Evolutionary conservation across 176 grass and related monocot genomes (phyloP), one percentile per base, ranked within the genome.

Genomic region (Aegilops speltoides): DNA sequence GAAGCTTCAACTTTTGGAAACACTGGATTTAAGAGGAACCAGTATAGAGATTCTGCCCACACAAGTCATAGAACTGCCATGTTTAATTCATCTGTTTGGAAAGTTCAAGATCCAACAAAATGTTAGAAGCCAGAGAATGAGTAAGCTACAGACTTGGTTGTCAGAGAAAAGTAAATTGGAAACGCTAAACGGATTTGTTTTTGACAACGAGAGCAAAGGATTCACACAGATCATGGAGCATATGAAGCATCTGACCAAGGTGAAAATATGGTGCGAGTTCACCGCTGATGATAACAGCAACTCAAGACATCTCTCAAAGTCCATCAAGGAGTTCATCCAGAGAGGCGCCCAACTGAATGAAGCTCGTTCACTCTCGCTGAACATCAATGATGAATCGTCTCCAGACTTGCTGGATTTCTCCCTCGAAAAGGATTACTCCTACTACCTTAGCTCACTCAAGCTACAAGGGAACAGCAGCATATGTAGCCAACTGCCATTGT

Each of bases 1-100:
- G 2, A 86, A 86, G 5, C 84, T 86, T n/a, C 78, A 86, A n/a
- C 29, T 62, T 79, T 32, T 86, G 50, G 48, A 72, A 25, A 86
- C 84, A 71, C 76, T 86, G 0, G 50, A 79, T 79, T 2, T 43
- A 72, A 79, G 50, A 86, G 70, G 65, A 32, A 41, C 19, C 1
- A 61, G 10, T 38, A 34, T 68, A 86, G 56, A 79, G 10, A 71
- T 86, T 38, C 24, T 86, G 2, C 17, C 84, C 9, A 33, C 24
- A 61, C 1, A 79, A 71, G 76, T 70, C 7, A 71, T 86, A 14
- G 15, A 71, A 50, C 19, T 86, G 7, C 76, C 50, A 72, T 33
- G 3, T 32, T 16, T 86, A 7, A 2, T 71, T 15, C 76, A 86
- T 79, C 76, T 86, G 0, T 56, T 86, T 46, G 84, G 84, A 7